phyloP scores from a whole-genome alignment of 495 filamentous ascomycete genomes.

The Apodospora peruviana region DNA sequence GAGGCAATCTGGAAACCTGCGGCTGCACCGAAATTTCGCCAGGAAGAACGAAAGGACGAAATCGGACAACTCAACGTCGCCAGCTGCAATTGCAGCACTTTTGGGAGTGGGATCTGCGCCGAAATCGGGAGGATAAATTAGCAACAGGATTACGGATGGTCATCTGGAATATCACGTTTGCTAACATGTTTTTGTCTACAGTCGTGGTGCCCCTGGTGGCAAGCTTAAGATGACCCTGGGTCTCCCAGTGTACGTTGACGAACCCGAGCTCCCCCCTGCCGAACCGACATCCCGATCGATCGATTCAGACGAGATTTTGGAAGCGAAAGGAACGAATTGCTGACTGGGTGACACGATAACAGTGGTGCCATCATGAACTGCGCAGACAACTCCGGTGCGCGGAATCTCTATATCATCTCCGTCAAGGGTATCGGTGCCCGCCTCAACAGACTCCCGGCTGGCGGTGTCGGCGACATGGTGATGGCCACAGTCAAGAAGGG shows the following conservation, averaged over 20 bases:
- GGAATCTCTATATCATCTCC: constrained; percentile 99
- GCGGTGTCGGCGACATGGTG: constrained; percentile 98
- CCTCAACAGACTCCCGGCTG: constrained; percentile 95
- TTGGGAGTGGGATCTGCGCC: neutral
- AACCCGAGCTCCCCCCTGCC: neutral
- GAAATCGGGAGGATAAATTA: too few species aligned
- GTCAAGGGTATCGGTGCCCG: constrained; percentile 98
- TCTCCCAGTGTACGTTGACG: constrained; percentile 89
- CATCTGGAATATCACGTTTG: too few species aligned
- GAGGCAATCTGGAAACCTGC: neutral
- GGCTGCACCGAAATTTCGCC: neutral
- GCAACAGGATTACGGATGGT: neutral
- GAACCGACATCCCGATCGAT: constrained; percentile 6
- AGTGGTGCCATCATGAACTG: constrained; percentile 96
- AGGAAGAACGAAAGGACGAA: neutral
- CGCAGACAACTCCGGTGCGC: constrained; percentile 97
- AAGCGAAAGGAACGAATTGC: constrained; percentile 3
- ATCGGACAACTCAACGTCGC: neutral
- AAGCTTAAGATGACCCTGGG: constrained; percentile 99
- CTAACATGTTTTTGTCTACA: constrained; percentile 16
- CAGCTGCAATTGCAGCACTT: neutral
- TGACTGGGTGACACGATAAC: constrained; percentile 22
- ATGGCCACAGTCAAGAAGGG: constrained; percentile 99
- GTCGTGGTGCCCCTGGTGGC: constrained; percentile 94
- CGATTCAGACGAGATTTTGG: neutral